Conservation (phyloP, 768 basidiomycete genomes). For the Strobilomyces dryophilus region DNA sequence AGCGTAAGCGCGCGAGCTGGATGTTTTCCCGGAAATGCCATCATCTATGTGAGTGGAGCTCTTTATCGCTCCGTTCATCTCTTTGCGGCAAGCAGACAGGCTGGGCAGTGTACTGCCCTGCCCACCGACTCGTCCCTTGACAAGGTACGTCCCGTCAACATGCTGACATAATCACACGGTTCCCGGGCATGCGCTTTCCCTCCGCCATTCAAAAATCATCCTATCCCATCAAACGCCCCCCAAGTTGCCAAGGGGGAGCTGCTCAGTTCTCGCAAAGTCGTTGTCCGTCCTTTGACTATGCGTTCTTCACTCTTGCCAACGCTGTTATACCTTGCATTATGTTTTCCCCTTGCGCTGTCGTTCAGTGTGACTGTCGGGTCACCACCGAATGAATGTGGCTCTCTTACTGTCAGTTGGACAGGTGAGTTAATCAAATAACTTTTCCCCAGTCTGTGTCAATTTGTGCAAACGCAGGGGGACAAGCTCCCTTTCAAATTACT, state of each 20-base stretch:
- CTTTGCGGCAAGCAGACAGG: too few species aligned
- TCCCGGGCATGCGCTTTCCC: not conserved
- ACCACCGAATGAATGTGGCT: constrained; percentile 56
- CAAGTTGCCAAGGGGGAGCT: constrained; percentile 1
- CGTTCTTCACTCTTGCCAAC: constrained; percentile 23
- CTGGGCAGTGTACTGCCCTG: too few species aligned
- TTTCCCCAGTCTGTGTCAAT: not conserved
- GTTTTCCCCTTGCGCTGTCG: constrained; percentile 18
- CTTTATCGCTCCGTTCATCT: too few species aligned
- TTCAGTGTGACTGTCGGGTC: constrained; percentile 48
- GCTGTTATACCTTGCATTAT: constrained; percentile 21
- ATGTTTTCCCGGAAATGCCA: too few species aligned
- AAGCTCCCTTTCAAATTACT: constrained; percentile 45
- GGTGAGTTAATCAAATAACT: constrained; percentile 39
- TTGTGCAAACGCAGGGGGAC: constrained; percentile 43
- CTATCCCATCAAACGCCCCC: constrained; percentile 4
- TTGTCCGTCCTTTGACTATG: constrained; percentile 25
- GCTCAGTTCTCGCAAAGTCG: constrained; percentile 6
- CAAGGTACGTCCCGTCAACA: not conserved
- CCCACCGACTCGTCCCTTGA: not conserved
- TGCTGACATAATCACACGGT: constrained; percentile 19
- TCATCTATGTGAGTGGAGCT: too few species aligned
- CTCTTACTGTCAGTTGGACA: constrained; percentile 57
- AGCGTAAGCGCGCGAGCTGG: too few species aligned
- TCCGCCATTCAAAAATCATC: constrained; percentile 4